Evolutionary conservation across 805 yeast species (phyloP), one percentile per base, ranked within the genome.

Genomic region (Wickerhamiella azyma): DNA sequence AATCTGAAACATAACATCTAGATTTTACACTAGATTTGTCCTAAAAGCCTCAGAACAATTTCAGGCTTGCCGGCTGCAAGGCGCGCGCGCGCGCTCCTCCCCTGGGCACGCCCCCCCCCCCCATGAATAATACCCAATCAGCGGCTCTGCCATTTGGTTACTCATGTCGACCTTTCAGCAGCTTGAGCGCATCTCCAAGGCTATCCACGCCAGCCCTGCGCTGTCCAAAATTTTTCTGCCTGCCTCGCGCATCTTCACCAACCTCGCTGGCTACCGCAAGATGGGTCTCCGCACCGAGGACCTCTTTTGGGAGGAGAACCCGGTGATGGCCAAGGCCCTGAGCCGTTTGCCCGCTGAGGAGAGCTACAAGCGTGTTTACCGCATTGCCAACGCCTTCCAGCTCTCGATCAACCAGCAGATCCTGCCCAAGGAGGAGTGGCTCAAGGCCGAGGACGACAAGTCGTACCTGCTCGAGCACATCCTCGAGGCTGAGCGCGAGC

Each of bases 401-500:
- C 74, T 77, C 47, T 74, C 88, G 41, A 71, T 88, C 55, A 72
- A 88, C 48, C 94, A 85, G 65, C 86, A 83, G 60, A 67, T 92
- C 51, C 74, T 92, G 59, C 94, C 97, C 59, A 72, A 76, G 52
- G 74, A 74, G 60, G 80, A 89, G 68, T 81, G 80, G 58, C 70
- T 84, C 52, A 76, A 78, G 64, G 76, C 85, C 26, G 84, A 78
- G 60, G 89, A 89, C 44, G 66, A 63, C 57, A 60, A 59, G 37
- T 46, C 59, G 57, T 88, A 86, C 70, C 73, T 92, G 62, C 67
- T 83, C 50, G 96, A 96, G 56, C 83, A 82, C 71, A 70, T 92
- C 52, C 75, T 88, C 61, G 96, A 92, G 72, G 94, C 89, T 51
- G 97, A 92, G 72, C 85, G 84, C 58, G 96, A 85, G 67, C 81